A percentile compares a stretch with the other conserved stretches of the same genome.
Conservation (phyloP, 2,329 filamentous ascomycete genomes). For the Neofusicoccum parvum region DNA sequence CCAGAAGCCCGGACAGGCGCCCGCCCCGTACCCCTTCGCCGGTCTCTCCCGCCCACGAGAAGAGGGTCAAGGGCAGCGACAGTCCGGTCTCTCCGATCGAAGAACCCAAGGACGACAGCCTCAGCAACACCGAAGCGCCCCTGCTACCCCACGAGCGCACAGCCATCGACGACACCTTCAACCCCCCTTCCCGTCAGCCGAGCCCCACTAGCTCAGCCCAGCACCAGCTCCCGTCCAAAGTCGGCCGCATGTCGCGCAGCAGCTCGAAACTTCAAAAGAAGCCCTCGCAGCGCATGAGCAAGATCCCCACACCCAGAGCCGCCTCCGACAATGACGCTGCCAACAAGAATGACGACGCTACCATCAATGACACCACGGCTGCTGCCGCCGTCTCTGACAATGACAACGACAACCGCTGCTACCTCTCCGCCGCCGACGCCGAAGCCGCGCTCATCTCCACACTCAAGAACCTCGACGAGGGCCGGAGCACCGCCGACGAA, state of each 20-base stretch:
- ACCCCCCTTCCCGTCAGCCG: too few species aligned
- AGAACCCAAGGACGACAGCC: background rate
- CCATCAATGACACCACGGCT: background rate
- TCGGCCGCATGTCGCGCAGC: background rate
- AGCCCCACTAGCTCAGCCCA: background rate
- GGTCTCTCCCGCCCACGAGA: background rate
- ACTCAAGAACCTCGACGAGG: background rate
- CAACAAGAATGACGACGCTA: background rate
- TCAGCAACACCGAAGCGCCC: background rate
- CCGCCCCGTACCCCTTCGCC: background rate
- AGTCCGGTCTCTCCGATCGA: background rate
- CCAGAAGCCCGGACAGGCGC: background rate
- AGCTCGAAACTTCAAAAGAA: conserved; percentile 1
- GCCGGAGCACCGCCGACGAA: background rate
- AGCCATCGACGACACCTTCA: background rate
- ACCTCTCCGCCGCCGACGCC: background rate
- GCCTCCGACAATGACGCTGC: background rate
- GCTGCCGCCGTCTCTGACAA: background rate
- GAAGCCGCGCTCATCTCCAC: background rate
- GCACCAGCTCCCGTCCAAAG: background rate
- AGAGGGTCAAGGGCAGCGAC: background rate
- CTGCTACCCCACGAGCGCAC: conserved; percentile 7
- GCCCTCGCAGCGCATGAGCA: background rate
- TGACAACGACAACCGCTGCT: background rate
- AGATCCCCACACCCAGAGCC: background rate